These are phyloP conservation scores for Cercospora zeae-maydis DNA, from an alignment of 2,329 filamentous ascomycete species.

Conservation along the genomic window DNA sequence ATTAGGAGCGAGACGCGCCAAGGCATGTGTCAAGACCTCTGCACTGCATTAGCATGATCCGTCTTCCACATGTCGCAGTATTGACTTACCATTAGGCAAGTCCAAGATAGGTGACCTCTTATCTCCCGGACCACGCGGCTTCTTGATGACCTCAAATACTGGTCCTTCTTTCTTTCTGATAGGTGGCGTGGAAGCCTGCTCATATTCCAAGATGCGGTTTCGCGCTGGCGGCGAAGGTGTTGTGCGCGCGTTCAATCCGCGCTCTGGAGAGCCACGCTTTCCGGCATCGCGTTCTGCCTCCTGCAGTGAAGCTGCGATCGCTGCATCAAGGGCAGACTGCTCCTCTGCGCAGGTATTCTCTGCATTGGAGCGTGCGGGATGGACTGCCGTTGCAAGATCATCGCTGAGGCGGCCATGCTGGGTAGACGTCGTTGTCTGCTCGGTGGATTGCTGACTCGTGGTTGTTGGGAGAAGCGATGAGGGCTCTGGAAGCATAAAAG, in stretches of 20 bases:
- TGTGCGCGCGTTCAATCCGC: slow-evolving; percentile 30
- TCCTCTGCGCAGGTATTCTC: slow-evolving; percentile 23
- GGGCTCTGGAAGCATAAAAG: slow-evolving; percentile 66
- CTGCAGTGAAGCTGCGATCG: slow-evolving; percentile 30
- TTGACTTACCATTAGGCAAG: slow-evolving; percentile 74
- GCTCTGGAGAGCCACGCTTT: slow-evolving; percentile 10
- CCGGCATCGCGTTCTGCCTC: slow-evolving; percentile 14
- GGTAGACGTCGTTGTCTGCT: slow-evolving; percentile 41
- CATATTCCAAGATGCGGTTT: slow-evolving; percentile 55
- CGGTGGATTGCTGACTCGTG: slow-evolving; percentile 39
- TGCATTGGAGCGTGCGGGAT: slow-evolving; percentile 38
- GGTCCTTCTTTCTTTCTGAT: slow-evolving; percentile 44
- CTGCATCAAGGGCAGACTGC: slow-evolving; percentile 29
- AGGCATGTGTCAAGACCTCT: slow-evolving; percentile 89
- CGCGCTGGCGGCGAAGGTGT: slow-evolving; percentile 42
- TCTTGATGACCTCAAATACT: slow-evolving; percentile 53
- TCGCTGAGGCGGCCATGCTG: slow-evolving; percentile 57
- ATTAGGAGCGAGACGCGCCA: slow-evolving; percentile 84
- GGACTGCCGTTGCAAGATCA: slow-evolving; percentile 47
- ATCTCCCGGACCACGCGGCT: slow-evolving; percentile 42
- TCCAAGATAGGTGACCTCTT: slow-evolving; percentile 51
- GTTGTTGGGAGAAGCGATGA: slow-evolving; percentile 49
- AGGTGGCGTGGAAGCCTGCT: slow-evolving; percentile 42
- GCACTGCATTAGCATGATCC: slow-evolving; percentile 25
- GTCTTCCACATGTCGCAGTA: background rate